phyloP scores from a whole-genome alignment of 1,284 basidiomycete species.

The Trichosporon coremiiforme region DNA sequence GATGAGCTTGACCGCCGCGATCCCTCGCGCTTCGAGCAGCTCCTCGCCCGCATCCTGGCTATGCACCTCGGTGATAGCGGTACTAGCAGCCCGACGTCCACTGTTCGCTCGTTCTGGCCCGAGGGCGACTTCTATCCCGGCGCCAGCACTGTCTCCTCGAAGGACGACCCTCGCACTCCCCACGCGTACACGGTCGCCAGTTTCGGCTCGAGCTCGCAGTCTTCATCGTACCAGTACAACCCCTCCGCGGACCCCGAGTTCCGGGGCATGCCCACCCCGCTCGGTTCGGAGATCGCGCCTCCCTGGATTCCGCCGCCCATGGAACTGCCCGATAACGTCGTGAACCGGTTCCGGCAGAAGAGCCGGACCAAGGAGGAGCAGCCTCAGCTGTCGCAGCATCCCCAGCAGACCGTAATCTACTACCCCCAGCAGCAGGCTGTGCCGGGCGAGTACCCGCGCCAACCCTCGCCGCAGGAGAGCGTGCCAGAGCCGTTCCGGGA shows the following conservation, averaged over 20 bases:
- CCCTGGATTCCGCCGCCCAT: conserved; percentile 7
- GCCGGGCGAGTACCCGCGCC: not conserved
- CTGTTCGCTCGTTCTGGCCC: not conserved
- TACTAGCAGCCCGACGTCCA: conserved; percentile 5
- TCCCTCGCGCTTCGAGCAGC: conserved; percentile 45
- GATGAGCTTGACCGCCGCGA: conserved; percentile 35
- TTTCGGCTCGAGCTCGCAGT: not conserved
- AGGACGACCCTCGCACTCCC: conserved; percentile 37
- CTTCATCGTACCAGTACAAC: not conserved
- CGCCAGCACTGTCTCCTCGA: conserved; percentile 39
- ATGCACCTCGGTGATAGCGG: not conserved
- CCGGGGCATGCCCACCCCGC: not conserved
- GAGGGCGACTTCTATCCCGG: conserved; percentile 45
- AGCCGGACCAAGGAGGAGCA: not conserved
- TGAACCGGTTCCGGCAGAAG: not conserved
- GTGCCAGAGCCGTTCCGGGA: conserved; percentile 3
- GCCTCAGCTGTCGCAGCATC: not conserved
- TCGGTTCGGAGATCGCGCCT: not conserved
- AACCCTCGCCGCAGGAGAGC: not conserved
- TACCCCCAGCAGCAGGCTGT: not conserved
- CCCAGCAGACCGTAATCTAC: not conserved
- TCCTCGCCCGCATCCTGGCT: conserved; percentile 44
- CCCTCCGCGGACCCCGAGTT: not conserved
- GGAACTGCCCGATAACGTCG: not conserved
- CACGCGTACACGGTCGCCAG: conserved; percentile 42